Conservation (phyloP, 129 eudicot genomes). For the Flaveria sonorensis region DNA sequence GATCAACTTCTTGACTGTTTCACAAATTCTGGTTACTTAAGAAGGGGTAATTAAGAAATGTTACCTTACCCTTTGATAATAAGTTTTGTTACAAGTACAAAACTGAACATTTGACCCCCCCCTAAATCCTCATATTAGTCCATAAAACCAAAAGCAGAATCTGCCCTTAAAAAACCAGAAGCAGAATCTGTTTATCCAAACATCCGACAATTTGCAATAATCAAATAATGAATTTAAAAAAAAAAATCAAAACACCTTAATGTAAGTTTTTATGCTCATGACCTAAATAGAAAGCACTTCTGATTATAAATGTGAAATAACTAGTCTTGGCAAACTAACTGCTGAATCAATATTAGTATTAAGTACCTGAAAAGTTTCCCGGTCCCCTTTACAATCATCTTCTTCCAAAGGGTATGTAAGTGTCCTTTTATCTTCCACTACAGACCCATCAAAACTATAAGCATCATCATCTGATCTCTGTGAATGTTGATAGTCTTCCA, state of each 20-base stretch:
- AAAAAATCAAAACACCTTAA: background rate
- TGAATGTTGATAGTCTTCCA: constrained; percentile 39
- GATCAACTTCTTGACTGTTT: constrained; percentile 4
- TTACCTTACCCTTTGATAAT: background rate
- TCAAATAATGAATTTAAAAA: background rate
- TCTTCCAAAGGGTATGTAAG: constrained; percentile 40
- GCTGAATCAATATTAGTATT: constrained; percentile 1
- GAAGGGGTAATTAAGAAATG: background rate
- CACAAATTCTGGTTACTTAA: background rate
- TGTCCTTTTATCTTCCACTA: constrained; percentile 50
- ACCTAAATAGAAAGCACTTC: background rate
- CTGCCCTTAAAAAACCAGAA: background rate
- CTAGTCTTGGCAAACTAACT: constrained; percentile 4
- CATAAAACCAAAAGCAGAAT: background rate
- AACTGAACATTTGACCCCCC: background rate
- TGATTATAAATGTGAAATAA: background rate
- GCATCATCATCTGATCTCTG: constrained; percentile 47
- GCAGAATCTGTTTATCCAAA: background rate
- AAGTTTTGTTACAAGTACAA: background rate
- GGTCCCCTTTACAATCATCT: constrained; percentile 32
- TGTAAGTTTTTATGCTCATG: constrained; percentile 3
- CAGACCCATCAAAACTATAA: constrained; percentile 49
- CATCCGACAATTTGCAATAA: background rate
- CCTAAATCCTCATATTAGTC: background rate
- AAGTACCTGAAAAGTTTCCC: constrained; percentile 38